Base-by-base conservation (phyloP, 2,329 filamentous ascomycete species). In the Calonectria pauciramosa region DNA sequence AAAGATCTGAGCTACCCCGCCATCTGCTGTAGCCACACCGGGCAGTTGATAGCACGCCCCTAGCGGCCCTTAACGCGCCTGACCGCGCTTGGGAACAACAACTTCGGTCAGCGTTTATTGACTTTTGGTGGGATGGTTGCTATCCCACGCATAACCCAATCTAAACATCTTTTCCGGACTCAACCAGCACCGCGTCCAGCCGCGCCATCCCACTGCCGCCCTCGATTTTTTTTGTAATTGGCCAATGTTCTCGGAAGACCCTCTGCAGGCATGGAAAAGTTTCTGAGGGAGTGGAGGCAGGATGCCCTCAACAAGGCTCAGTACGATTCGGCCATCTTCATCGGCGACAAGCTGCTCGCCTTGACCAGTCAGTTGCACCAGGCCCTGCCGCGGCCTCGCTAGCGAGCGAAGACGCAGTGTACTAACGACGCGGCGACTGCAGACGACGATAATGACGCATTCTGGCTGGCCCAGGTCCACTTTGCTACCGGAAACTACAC, bases 391-490 rank as follows among this genome's bases (percentile, higher is more conserved):
- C 26, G 54, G 10, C 51, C 36, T 28, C 13, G 16, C 16, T 51
- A 10, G 10, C 10, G 26, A 51, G 11, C 16, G 16, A 60, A n/a
- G 18, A 28, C 4, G 18, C 34, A 49, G 4, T 32, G 10, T 4
- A 68, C 79, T 80, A 73, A 73, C 71, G 59, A 14, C 18, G 7
- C 32, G 20, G 38, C 20, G 28, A 11, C 78, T 20, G 9, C 26
- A 98, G 97, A 96, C 82, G 94, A 96, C 84, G 96, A 98, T 82
- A 93, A 95, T 78, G 97, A 99, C 84, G 96, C 96, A 51, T 98
- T 98, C 83, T 98, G 96, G 94, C 93, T 99, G 54, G 97, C 97
- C n/a, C 96, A 99, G 86, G 95, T 98, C 47, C 96, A 99, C 86
- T 99, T 99, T 86, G 94, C 94, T 67, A 97, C 95, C 64, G 96